Evolutionary conservation across 2,329 filamentous ascomycete genomes (phyloP).

Genomic region (Fusarium drepaniforme): DNA sequence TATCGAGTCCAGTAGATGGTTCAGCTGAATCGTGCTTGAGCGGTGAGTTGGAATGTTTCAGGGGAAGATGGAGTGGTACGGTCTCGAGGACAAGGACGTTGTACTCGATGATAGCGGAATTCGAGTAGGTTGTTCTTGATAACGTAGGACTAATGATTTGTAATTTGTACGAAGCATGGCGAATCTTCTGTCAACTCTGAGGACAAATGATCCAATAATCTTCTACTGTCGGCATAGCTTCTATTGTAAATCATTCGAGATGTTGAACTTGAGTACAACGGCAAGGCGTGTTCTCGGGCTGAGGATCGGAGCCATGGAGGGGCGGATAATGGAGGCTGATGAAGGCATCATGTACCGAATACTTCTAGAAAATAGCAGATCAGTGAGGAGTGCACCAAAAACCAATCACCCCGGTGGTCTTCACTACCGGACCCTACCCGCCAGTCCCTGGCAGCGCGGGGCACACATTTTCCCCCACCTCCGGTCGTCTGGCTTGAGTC

Average conservation of each 20-base stretch:
- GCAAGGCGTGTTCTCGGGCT: neutral
- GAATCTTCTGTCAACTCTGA: neutral
- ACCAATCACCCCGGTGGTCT: neutral
- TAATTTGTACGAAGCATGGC: neutral
- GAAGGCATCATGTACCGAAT: neutral
- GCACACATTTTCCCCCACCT: constrained; percentile 42
- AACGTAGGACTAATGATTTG: neutral
- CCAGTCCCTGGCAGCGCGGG: constrained; percentile 32
- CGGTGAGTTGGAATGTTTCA: constrained; percentile 1
- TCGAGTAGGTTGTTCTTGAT: neutral
- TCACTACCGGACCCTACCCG: neutral
- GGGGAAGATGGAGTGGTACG: constrained; percentile 4
- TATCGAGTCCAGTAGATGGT: neutral
- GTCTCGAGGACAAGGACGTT: constrained; percentile 3
- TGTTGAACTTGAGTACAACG: neutral
- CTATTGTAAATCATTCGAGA: neutral
- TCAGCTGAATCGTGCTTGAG: neutral
- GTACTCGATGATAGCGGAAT: neutral
- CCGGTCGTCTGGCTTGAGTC: constrained; percentile 37
- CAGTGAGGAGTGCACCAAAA: neutral
- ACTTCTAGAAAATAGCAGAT: neutral
- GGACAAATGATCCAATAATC: neutral
- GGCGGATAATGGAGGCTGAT: neutral
- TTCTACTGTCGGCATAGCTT: neutral
- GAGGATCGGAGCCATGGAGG: constrained; percentile 3